These are phyloP conservation scores for Cotoneaster glaucophyllus DNA, from an alignment of 306 rosid genomes.

Conservation along the genomic window DNA sequence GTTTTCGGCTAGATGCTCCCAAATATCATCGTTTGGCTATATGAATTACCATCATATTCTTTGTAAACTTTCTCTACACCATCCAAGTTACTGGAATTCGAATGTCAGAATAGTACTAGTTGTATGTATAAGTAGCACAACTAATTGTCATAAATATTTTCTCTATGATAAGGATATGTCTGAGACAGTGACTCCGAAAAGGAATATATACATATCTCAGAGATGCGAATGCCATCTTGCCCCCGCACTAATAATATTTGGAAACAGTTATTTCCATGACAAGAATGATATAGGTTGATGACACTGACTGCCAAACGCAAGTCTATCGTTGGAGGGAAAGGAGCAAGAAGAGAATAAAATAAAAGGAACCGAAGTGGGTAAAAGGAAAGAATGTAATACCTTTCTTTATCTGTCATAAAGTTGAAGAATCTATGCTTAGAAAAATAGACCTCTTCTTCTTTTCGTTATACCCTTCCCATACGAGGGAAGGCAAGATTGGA, in stretches of 20 bases:
- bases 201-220: not conserved
- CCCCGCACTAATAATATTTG: not conserved
- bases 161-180: not conserved
- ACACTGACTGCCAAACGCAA: conserved; percentile 28
- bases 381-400: conserved; percentile 66
- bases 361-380: conserved; percentile 13
- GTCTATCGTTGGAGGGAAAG: conserved; percentile 27
- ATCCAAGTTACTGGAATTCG: not conserved
- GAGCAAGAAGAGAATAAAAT: conserved; percentile 38
- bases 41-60: not conserved
- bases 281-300: conserved; percentile 29
- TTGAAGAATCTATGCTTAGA: conserved; percentile 51
- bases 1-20: not conserved
- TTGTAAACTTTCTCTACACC: not conserved
- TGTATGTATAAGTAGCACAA: not conserved
- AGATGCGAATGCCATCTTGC: conserved; percentile 5
- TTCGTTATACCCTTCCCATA: conserved; percentile 7
- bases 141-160: not conserved
- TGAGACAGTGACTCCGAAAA: conserved; percentile 4
- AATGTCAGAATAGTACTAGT: not conserved
- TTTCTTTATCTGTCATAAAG: conserved; percentile 54
- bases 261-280: conserved; percentile 1
- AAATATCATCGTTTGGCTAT: not conserved
- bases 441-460: conserved; percentile 30
- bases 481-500: conserved; percentile 19